These are phyloP conservation scores for Dothideomycetes sp. DNA, from an alignment of 2,329 filamentous ascomycete species.

Conservation along the genomic window DNA sequence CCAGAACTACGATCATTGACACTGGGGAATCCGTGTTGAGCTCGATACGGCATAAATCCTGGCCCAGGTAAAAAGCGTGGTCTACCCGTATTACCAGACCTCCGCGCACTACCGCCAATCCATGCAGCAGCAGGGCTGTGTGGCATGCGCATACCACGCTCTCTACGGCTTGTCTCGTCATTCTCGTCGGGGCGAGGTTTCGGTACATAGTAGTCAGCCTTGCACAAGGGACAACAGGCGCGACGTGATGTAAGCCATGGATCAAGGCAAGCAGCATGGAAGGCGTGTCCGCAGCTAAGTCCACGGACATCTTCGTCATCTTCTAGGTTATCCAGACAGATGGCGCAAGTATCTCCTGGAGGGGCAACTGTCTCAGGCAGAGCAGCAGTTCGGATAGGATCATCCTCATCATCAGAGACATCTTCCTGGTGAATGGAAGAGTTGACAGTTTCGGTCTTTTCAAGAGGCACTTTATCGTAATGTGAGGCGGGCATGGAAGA, in stretches of 20 bases:
- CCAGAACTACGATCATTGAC: background rate
- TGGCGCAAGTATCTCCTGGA: slow-evolving; percentile 88
- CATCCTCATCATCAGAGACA: slow-evolving; percentile 56
- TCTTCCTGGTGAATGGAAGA: slow-evolving; percentile 20
- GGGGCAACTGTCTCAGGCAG: slow-evolving; percentile 71
- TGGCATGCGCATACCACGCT: slow-evolving; percentile 17
- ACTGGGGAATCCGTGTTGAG: slow-evolving; percentile 5
- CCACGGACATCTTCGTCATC: slow-evolving; percentile 94
- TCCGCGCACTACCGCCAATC: slow-evolving; percentile 21
- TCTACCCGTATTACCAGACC: slow-evolving; percentile 19
- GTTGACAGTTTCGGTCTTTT: slow-evolving; percentile 24
- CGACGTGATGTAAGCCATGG: slow-evolving; percentile 92
- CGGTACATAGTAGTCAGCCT: slow-evolving; percentile 92
- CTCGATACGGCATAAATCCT: slow-evolving; percentile 19
- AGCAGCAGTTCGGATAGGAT: slow-evolving; percentile 72
- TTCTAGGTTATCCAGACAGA: slow-evolving; percentile 89
- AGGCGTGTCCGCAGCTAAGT: slow-evolving; percentile 91
- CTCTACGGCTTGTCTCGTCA: slow-evolving; percentile 13
- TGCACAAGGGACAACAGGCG: slow-evolving; percentile 94
- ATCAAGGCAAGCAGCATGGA: slow-evolving; percentile 91
- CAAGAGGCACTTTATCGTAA: slow-evolving; percentile 26
- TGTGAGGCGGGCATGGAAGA: slow-evolving; percentile 14
- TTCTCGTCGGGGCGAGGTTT: slow-evolving; percentile 62
- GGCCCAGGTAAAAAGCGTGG: slow-evolving; percentile 21
- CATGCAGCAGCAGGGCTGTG: slow-evolving; percentile 22